These are phyloP conservation scores for Spongospora subterranea DNA, from an alignment of 208 protist species.

Conservation along the genomic window DNA sequence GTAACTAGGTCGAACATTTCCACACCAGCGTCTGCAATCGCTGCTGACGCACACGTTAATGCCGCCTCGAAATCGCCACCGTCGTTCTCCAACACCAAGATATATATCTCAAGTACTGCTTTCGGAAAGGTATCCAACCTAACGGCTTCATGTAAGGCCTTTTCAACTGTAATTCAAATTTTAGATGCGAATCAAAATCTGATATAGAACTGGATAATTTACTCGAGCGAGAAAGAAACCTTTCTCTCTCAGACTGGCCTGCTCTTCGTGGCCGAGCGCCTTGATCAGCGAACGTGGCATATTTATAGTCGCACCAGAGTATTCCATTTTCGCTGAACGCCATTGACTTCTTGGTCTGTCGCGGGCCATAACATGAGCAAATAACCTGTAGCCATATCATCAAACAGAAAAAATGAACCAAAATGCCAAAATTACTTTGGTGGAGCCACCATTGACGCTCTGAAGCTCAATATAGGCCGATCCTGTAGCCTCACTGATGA, in stretches of 20 bases:
- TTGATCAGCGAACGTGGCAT: slow-evolving; percentile 70
- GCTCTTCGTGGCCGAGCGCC: neutral
- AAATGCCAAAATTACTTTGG: slow-evolving; percentile 61
- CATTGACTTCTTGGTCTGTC: slow-evolving; percentile 69
- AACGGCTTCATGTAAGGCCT: slow-evolving; percentile 66
- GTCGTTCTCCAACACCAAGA: slow-evolving; percentile 73
- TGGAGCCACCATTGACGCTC: slow-evolving; percentile 74
- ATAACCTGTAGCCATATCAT: neutral
- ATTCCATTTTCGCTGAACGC: slow-evolving; percentile 74
- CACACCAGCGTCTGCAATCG: slow-evolving; percentile 74
- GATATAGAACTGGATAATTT: neutral
- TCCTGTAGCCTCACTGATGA: slow-evolving; percentile 73
- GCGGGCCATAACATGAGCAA: slow-evolving; percentile 69
- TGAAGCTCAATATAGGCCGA: slow-evolving; percentile 76
- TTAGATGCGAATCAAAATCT: neutral
- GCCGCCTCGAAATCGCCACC: slow-evolving; percentile 66
- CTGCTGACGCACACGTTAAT: slow-evolving; percentile 68
- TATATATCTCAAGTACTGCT: slow-evolving; percentile 69
- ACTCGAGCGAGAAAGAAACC: slow-evolving; percentile 28
- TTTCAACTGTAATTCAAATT: slow-evolving; percentile 35
- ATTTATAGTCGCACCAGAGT: slow-evolving; percentile 76
- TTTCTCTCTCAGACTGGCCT: slow-evolving; percentile 62
- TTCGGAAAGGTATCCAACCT: slow-evolving; percentile 72
- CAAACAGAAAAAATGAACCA: neutral
- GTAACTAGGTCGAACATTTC: slow-evolving; percentile 78